phyloP scores from a whole-genome alignment of 2,329 filamentous ascomycete species.

The Sporothrix luriei region DNA sequence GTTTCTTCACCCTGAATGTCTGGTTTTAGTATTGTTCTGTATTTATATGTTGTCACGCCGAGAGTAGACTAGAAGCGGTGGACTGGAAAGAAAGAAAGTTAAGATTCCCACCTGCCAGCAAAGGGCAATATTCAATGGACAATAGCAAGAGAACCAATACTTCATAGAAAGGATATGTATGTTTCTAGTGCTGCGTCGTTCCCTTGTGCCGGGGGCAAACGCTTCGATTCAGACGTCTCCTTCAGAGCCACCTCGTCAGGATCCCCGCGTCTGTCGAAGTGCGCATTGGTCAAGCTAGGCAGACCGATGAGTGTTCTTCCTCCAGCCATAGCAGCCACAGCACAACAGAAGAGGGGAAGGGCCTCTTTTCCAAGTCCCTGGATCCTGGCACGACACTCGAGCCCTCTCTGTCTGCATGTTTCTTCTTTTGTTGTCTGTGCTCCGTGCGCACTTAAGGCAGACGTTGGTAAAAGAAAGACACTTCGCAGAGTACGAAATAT shows the following conservation, averaged over 20 bases:
- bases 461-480: background rate
- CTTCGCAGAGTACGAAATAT: background rate
- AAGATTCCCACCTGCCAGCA: no score
- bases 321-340: background rate
- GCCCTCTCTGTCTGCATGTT: background rate
- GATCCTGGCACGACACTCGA: constrained; percentile 3
- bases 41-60: background rate
- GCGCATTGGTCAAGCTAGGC: constrained; percentile 4
- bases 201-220: no score
- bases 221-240: no score
- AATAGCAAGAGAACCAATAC: constrained; percentile 5
- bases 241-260: background rate
- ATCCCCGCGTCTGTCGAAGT: background rate
- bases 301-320: background rate
- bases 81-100: background rate
- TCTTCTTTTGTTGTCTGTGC: background rate
- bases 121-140: constrained; percentile 6
- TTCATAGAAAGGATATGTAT: background rate
- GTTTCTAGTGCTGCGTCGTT: background rate
- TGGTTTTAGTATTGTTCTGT: background rate
- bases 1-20: background rate
- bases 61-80: background rate
- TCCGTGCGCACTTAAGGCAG: background rate
- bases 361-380: background rate
- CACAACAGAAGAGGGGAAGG: background rate